Evolutionary conservation across 2,329 filamentous ascomycete genomes (phyloP).

Genomic region (Fusarium dimerum): DNA sequence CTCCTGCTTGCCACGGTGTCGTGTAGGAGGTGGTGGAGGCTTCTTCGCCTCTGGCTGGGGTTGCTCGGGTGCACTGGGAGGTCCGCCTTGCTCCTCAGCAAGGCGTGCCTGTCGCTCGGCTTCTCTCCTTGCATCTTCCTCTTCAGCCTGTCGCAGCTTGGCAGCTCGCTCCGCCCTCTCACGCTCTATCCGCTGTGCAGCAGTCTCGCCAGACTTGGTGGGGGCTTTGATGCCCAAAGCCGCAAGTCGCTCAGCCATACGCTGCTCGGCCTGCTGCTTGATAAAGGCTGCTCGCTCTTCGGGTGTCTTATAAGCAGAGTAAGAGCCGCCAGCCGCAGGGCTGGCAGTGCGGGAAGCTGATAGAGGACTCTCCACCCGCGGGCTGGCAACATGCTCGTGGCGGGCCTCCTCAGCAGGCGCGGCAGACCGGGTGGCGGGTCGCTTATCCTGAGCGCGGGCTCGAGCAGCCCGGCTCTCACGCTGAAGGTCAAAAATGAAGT

Average conservation of each 20-base stretch:
- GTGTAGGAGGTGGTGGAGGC: constrained; percentile 77
- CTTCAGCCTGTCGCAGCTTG: constrained; percentile 85
- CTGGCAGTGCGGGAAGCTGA: constrained; percentile 54
- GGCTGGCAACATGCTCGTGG: constrained; percentile 39
- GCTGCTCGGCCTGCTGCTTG: constrained; percentile 93
- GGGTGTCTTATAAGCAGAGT: constrained; percentile 83
- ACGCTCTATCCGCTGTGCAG: constrained; percentile 82
- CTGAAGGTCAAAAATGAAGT: constrained; percentile 97
- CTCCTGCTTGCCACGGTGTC: constrained; percentile 67
- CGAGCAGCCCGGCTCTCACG: constrained; percentile 78
- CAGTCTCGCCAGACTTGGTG: constrained; percentile 74
- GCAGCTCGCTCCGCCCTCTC: constrained; percentile 86
- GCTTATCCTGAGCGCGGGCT: constrained; percentile 61
- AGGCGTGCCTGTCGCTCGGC: constrained; percentile 82
- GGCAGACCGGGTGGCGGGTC: constrained; percentile 41
- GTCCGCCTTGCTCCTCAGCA: constrained; percentile 71
- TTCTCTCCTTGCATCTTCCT: constrained; percentile 88
- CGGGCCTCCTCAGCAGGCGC: constrained; percentile 46
- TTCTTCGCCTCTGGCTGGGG: constrained; percentile 56
- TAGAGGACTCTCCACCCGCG: constrained; percentile 54
- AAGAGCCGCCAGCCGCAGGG: constrained; percentile 61
- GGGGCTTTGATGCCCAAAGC: constrained; percentile 88
- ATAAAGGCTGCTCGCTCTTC: constrained; percentile 96
- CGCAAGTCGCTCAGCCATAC: constrained; percentile 94
- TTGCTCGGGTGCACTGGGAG: constrained; percentile 55